Percentiles rank a stretch among this genome's conserved stretches.
Conservation (phyloP, 2,329 filamentous ascomycete species). For the Arachnopeziza araneosa region DNA sequence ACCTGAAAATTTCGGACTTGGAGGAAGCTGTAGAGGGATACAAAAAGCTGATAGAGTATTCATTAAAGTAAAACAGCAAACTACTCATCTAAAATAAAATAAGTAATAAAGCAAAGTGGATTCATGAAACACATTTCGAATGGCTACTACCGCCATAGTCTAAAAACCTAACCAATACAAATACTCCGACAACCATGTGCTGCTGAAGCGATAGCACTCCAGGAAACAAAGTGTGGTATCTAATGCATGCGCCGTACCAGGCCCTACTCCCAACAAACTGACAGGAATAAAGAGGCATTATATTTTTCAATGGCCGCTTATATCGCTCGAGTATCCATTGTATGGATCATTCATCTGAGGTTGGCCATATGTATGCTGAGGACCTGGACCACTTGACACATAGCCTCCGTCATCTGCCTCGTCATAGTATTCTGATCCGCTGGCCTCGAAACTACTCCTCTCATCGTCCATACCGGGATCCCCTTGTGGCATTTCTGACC, state of each 20-base stretch:
- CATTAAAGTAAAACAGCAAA: background rate
- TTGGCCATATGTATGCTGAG: slow-evolving; percentile 27
- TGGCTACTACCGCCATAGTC: background rate
- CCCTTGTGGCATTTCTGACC: slow-evolving; percentile 67
- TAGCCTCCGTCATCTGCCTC: slow-evolving; percentile 68
- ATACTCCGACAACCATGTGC: background rate
- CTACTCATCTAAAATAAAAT: background rate
- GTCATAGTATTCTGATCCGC: slow-evolving; percentile 63
- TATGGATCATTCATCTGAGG: slow-evolving; percentile 27
- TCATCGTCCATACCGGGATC: slow-evolving; percentile 63
- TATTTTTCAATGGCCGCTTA: slow-evolving; percentile 22
- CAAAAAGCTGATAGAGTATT: slow-evolving; percentile 57
- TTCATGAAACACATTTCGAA: background rate
- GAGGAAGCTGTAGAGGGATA: slow-evolving; percentile 76
- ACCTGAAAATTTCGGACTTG: slow-evolving; percentile 67
- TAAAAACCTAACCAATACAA: background rate
- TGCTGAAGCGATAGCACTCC: slow-evolving; percentile 12
- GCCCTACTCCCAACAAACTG: slow-evolving; percentile 5
- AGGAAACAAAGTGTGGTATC: slow-evolving; percentile 26
- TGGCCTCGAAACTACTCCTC: slow-evolving; percentile 75
- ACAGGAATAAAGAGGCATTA: background rate
- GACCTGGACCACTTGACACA: slow-evolving; percentile 40
- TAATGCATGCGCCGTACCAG: slow-evolving; percentile 22
- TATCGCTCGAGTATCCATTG: slow-evolving; percentile 30
- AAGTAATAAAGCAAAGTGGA: background rate